Evolutionary conservation across 2,329 filamentous ascomycete species (phyloP).

Genomic region (Bertia moriformis): DNA sequence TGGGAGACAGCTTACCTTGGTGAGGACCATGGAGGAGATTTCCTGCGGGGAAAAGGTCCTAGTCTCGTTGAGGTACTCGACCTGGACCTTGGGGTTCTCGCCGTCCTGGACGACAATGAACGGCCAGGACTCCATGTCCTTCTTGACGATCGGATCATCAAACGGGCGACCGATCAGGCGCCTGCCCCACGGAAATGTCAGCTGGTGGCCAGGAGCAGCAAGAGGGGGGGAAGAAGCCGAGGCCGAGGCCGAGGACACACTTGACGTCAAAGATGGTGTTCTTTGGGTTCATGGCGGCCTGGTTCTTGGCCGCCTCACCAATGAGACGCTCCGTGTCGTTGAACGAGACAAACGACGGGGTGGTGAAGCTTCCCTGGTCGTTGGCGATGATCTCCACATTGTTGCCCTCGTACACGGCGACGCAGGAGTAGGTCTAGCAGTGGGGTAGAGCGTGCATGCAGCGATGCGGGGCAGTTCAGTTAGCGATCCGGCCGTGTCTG

Average conservation of each 20-base stretch:
- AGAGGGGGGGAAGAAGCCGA: conserved; percentile 3
- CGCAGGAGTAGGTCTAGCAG: conserved; percentile 99
- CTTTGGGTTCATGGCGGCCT: conserved; percentile 96
- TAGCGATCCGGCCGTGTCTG: no score
- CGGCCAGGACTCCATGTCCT: conserved; percentile 96
- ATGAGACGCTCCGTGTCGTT: conserved; percentile 97
- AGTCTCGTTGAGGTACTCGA: conserved; percentile 85
- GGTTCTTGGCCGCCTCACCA: conserved; percentile 99
- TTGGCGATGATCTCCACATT: conserved; percentile 99
- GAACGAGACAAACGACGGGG: conserved; percentile 97
- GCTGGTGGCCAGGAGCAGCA: no score
- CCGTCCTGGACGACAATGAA: conserved; percentile 93
- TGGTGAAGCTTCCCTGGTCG: conserved; percentile 98
- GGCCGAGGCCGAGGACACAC: conserved; percentile 34
- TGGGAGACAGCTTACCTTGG: conserved; percentile 55
- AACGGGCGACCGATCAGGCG: conserved; percentile 94
- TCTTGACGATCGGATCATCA: conserved; percentile 93
- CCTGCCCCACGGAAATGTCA: conserved; percentile 31
- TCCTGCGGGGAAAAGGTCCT: conserved; percentile 97
- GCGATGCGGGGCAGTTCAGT: conserved; percentile 2
- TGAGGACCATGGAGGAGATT: conserved; percentile 96
- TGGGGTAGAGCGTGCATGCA: conserved; percentile 12
- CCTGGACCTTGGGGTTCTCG: conserved; percentile 81
- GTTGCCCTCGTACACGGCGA: conserved; percentile 97
- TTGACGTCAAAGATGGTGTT: conserved; percentile 99